A percentile compares a stretch with the other conserved stretches of the same genome.
Conservation (phyloP, 2,329 filamentous ascomycete species). For the Nothomitra cinnamomea region DNA sequence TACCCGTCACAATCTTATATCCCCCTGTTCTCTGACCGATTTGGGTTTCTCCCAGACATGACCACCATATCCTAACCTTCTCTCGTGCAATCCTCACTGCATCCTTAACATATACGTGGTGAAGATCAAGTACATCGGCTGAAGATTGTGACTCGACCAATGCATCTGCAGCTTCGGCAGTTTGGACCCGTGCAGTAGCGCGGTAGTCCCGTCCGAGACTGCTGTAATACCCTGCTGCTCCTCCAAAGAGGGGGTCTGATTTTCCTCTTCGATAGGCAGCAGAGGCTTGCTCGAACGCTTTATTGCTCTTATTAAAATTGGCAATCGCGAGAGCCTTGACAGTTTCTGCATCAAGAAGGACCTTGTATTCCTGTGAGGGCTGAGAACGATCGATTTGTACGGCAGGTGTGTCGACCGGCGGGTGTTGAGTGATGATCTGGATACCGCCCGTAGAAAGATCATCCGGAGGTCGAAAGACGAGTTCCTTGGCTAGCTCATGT, state of each 20-base stretch:
- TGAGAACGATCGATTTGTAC: slow-evolving; percentile 11
- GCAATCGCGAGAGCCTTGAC: slow-evolving; percentile 21
- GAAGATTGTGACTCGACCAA: slow-evolving; percentile 53
- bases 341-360: neutral
- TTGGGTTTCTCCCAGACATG: slow-evolving; percentile 46
- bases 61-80: slow-evolving; percentile 61
- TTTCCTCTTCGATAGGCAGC: slow-evolving; percentile 41
- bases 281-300: slow-evolving; percentile 39
- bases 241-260: slow-evolving; percentile 57
- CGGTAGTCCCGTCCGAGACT: slow-evolving; percentile 50
- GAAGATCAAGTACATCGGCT: slow-evolving; percentile 50
- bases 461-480: slow-evolving; percentile 24
- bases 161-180: slow-evolving; percentile 49
- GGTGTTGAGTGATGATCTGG: slow-evolving; percentile 30
- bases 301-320: slow-evolving; percentile 29
- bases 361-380: slow-evolving; percentile 12
- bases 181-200: slow-evolving; percentile 37
- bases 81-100: slow-evolving; percentile 61
- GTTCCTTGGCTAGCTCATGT: slow-evolving; percentile 39
- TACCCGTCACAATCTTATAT: slow-evolving; percentile 65
- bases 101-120: slow-evolving; percentile 67
- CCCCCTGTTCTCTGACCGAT: slow-evolving; percentile 27
- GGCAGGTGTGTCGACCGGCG: slow-evolving; percentile 20
- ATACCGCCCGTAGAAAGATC: slow-evolving; percentile 23
- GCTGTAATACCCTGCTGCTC: slow-evolving; percentile 60